Base-by-base conservation (phyloP, 1,139 yeast species). In the Taphrina deformans region DNA sequence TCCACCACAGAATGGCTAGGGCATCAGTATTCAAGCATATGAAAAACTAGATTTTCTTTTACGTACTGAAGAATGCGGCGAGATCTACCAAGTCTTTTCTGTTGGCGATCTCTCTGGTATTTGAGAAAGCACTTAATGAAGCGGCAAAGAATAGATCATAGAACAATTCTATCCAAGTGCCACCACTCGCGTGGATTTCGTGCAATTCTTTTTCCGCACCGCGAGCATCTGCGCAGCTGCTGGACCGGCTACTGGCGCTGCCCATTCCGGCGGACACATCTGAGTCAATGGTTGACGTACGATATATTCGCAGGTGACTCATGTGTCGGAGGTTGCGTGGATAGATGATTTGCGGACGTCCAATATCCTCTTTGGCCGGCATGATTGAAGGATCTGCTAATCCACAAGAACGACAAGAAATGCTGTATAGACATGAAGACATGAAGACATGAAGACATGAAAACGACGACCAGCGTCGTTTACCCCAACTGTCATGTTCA, bases 141-240 rank as follows among this genome's bases (percentile, higher is more conserved):
- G 56, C 63, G 10, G 63, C 63, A 21, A 59, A 59, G 56, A 59
- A 59, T 18, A 59, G 41, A 24, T 59, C 63, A n/a, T 59, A 59
- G 56, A 59, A 59, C 6, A 59, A 55, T 29, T 59, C 63, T 50
- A 59, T 59, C 63, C 63, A 59, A 18, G 48, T 41, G 1, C 63
- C 63, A 21, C 63, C 63, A 21, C 46, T 38, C 40, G 58, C 58
- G n/a, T 53, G 46, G 12, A 10, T 14, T 21, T 12, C 46, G n/a
- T 27, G 27, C 21, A 5, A 48, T 10, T 23, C 41, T 23, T 53
- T 53, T 33, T 53, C 58, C 31, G 16, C 48, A n/a, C 38, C 31
- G 14, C 45, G 58, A 10, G 26, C 10, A 9, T 9, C 29, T 14
- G 27, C 44, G 18, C 31, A 51, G 16, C 44, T 26, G 6, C 27